phyloP scores from a whole-genome alignment of 148 eudicot species.

The Chenopodium formosanum region DNA sequence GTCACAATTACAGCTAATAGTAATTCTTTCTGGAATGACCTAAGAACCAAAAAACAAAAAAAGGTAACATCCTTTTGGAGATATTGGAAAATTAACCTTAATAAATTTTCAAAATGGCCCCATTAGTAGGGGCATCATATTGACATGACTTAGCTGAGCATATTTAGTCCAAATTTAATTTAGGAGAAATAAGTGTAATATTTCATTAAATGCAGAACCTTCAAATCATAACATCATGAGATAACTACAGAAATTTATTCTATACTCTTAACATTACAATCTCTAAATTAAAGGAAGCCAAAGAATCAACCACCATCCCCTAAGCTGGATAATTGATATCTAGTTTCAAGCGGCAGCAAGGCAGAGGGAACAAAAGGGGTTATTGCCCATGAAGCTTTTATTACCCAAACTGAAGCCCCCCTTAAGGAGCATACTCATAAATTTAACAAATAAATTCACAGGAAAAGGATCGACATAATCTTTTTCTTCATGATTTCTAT shows the following conservation, averaged over 20 bases:
- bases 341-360: neutral
- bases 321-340: neutral
- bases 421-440: neutral
- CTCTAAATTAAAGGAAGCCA: neutral
- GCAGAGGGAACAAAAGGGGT: neutral
- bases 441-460: neutral
- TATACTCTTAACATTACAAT: neutral
- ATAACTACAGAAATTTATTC: neutral
- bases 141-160: neutral
- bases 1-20: neutral
- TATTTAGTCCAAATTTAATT: neutral
- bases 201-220: neutral
- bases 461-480: neutral
- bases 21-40: neutral
- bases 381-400: neutral
- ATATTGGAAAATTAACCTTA: too few relatives aligned
- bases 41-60: neutral
- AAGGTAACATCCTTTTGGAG: neutral
- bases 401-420: neutral
- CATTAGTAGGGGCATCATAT: neutral
- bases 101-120: neutral
- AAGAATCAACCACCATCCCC: neutral
- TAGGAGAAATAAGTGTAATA: neutral
- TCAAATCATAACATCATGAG: neutral
- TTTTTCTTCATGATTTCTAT: neutral